A percentile compares a stretch with the other conserved stretches of the same genome.
phyloP scores from a whole-genome alignment of 306 rosid genomes.

The Glycyrrhiza uralensis region DNA sequence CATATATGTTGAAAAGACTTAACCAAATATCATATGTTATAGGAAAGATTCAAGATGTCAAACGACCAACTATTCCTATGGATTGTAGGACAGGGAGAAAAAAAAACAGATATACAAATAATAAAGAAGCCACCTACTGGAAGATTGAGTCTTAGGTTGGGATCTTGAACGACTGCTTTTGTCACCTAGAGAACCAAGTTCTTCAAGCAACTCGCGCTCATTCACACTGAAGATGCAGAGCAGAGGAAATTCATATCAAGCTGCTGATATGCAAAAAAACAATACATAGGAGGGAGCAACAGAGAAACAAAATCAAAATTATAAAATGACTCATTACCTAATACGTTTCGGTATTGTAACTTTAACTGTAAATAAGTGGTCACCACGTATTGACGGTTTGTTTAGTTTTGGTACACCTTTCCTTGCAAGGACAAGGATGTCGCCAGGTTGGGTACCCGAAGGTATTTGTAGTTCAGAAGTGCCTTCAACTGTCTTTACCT shows the following conservation, averaged over 20 bases:
- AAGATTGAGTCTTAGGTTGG: slow-evolving; percentile 52
- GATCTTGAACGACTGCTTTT: slow-evolving; percentile 51
- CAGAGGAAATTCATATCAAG: slow-evolving; percentile 23
- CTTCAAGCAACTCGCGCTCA: slow-evolving; percentile 89
- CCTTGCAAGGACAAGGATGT: slow-evolving; percentile 75
- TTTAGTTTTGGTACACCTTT: slow-evolving; percentile 91
- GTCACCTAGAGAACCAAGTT: slow-evolving; percentile 63
- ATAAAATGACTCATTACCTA: slow-evolving; percentile 51
- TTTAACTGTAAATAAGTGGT: slow-evolving; percentile 84
- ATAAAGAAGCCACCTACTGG: slow-evolving; percentile 47
- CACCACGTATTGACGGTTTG: slow-evolving; percentile 89
- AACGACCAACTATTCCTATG: neutral
- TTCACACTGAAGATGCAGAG: slow-evolving; percentile 45
- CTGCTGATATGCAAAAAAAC: neutral
- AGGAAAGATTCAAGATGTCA: slow-evolving; percentile 7
- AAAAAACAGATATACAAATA: slow-evolving; percentile 9
- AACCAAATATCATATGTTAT: neutral
- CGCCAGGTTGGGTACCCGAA: slow-evolving; percentile 92
- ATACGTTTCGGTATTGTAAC: slow-evolving; percentile 83
- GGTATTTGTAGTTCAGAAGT: slow-evolving; percentile 72
- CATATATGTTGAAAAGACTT: slow-evolving; percentile 13
- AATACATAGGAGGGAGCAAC: neutral
- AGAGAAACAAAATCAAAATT: slow-evolving; percentile 5
- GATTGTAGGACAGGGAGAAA: neutral
- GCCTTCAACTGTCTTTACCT: slow-evolving; percentile 95